These are phyloP conservation scores for Fusarium mangiferae DNA, from an alignment of 2,329 filamentous ascomycete species.

Conservation along the genomic window DNA sequence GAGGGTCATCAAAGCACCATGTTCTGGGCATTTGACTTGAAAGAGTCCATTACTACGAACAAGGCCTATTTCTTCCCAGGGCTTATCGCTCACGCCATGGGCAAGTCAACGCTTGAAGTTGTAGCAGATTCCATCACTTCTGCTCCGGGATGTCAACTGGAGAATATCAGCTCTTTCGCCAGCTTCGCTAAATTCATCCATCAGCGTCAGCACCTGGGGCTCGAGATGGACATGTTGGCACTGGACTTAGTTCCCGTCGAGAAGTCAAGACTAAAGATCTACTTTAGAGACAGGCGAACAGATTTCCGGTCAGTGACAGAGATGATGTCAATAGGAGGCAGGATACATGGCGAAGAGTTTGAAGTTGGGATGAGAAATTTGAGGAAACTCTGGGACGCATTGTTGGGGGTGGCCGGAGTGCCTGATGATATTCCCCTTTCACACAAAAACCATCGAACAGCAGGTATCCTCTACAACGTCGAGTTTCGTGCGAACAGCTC, in stretches of 20 bases:
- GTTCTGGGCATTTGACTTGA: neutral
- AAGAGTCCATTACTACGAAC: accelerated
- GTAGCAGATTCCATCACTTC: constrained; percentile 34
- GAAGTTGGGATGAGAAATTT: constrained; percentile 30
- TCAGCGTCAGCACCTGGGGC: neutral
- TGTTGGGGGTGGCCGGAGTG: constrained; percentile 6
- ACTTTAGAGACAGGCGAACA: constrained; percentile 47
- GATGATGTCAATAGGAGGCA: constrained; percentile 39
- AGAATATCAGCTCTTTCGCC: neutral
- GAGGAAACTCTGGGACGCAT: constrained; percentile 28
- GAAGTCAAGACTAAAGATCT: constrained; percentile 51
- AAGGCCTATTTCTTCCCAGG: neutral
- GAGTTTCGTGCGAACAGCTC: constrained; percentile 40
- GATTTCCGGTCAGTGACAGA: constrained; percentile 44
- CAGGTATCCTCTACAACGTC: constrained; percentile 49
- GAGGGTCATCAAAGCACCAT: neutral
- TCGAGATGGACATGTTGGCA: constrained; percentile 45
- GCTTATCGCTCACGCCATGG: neutral
- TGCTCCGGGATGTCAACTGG: neutral
- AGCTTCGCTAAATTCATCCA: neutral
- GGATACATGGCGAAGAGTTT: neutral
- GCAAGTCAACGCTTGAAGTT: neutral
- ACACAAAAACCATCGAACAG: constrained; percentile 43
- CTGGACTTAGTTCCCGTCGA: constrained; percentile 46
- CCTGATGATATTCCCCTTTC: constrained; percentile 29